A percentile compares a stretch with the other conserved stretches of the same genome.
Conservation (phyloP, 148 eudicot species). For the Spergularia marina region DNA sequence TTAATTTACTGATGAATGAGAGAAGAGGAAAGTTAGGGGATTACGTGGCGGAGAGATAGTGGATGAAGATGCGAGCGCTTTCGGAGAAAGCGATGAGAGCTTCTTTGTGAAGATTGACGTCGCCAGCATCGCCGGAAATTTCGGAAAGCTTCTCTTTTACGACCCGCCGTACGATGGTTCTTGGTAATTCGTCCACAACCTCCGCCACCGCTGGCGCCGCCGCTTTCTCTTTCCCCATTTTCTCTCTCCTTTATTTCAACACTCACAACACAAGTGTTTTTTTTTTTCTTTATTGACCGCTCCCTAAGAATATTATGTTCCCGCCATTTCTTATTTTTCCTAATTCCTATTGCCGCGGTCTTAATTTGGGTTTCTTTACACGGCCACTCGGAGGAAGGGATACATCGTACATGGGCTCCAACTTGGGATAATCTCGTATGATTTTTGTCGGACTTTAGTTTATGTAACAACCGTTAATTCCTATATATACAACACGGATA, state of each 20-base stretch:
- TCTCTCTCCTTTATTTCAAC: not conserved
- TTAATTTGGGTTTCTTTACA: no score
- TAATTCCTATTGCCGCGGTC: no score
- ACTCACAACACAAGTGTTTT: not conserved
- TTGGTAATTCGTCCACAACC: slow-evolving; percentile 74
- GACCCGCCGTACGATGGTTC: slow-evolving; percentile 75
- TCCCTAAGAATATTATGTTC: not conserved
- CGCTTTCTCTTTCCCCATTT: slow-evolving; percentile 29
- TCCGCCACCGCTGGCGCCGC: slow-evolving; percentile 33
- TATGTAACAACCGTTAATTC: no score
- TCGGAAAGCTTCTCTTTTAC: slow-evolving; percentile 83
- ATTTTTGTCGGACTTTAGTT: no score
- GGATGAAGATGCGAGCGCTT: slow-evolving; percentile 87
- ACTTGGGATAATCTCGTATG: no score
- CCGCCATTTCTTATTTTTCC: slow-evolving; percentile 26
- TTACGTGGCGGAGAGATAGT: slow-evolving; percentile 92
- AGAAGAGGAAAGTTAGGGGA: slow-evolving; percentile 12
- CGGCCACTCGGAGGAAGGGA: no score
- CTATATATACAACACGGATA: no score
- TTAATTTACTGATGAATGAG: not conserved
- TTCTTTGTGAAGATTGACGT: slow-evolving; percentile 59
- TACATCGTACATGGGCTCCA: no score
- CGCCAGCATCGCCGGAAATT: slow-evolving; percentile 47
- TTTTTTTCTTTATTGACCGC: not conserved
- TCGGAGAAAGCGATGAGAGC: slow-evolving; percentile 84